Evolutionary conservation across 2,329 filamentous ascomycete species (phyloP).

Genomic region (Clonostachys rhizophaga): DNA sequence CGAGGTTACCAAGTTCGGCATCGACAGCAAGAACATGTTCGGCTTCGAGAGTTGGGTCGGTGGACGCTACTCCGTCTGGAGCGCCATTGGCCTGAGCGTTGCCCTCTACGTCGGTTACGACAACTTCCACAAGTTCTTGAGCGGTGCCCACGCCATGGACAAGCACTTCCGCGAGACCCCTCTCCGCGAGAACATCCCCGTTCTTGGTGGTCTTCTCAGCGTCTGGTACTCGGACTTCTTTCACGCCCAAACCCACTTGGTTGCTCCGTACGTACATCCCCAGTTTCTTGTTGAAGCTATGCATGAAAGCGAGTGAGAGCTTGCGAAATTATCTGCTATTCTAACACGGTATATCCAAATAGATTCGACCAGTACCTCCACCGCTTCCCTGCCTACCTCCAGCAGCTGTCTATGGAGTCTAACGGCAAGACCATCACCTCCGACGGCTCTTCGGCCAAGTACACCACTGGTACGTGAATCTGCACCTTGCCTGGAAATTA

Average conservation of each 20-base stretch:
- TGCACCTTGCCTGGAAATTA: no score
- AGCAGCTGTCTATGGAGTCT: slow-evolving; percentile 99
- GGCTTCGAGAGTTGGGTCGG: slow-evolving; percentile 98
- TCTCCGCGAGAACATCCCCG: slow-evolving; percentile 90
- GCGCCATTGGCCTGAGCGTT: slow-evolving; percentile 92
- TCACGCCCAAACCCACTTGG: slow-evolving; percentile 94
- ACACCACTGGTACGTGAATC: slow-evolving; percentile 67
- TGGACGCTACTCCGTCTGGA: slow-evolving; percentile 98
- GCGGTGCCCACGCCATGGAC: slow-evolving; percentile 95
- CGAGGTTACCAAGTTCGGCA: slow-evolving; percentile 97
- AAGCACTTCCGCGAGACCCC: slow-evolving; percentile 93
- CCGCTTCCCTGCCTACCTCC: slow-evolving; percentile 97
- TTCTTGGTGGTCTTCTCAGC: slow-evolving; percentile 85
- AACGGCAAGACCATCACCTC: slow-evolving; percentile 96
- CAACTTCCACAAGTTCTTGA: slow-evolving; percentile 95
- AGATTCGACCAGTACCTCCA: slow-evolving; percentile 98
- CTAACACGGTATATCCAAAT: slow-evolving; percentile 5
- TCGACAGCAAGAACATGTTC: slow-evolving; percentile 99
- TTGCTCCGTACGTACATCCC: slow-evolving; percentile 69
- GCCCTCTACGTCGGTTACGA: slow-evolving; percentile 94
- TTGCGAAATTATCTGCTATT: background rate
- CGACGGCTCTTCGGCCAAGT: slow-evolving; percentile 88
- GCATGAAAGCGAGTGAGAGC: background rate
- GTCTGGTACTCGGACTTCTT: slow-evolving; percentile 99
- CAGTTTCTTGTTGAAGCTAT: background rate